Conservation (phyloP, 768 basidiomycete genomes). For the Phaffia australis region DNA sequence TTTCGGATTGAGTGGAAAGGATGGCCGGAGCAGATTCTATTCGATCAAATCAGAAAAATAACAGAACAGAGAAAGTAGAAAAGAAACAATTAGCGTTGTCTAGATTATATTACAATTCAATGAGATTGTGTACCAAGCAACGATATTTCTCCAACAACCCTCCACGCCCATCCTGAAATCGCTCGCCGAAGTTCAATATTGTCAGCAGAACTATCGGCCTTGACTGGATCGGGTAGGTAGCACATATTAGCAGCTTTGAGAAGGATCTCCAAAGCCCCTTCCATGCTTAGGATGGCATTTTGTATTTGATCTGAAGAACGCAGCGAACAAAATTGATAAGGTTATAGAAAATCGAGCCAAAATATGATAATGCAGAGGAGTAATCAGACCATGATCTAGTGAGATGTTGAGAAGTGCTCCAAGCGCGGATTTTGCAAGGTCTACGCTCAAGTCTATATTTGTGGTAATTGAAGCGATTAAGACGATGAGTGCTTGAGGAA, state of each 20-base stretch:
- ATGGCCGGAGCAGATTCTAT: neutral
- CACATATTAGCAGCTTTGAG: constrained; percentile 56
- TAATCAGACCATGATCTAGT: constrained; percentile 57
- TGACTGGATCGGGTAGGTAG: constrained; percentile 59
- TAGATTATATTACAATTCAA: neutral
- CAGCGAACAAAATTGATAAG: neutral
- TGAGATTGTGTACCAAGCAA: constrained; percentile 3
- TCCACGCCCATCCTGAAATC: constrained; percentile 16
- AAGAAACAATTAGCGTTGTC: neutral
- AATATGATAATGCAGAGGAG: neutral
- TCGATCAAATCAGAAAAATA: no score
- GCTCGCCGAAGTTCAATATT: constrained; percentile 7
- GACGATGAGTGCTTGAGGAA: constrained; percentile 15
- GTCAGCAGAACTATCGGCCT: constrained; percentile 39
- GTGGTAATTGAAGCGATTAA: constrained; percentile 5
- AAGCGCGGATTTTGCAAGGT: constrained; percentile 61
- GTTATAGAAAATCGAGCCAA: neutral
- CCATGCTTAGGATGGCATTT: constrained; percentile 54
- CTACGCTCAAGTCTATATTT: constrained; percentile 2
- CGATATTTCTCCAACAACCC: constrained; percentile 11
- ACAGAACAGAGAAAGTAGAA: neutral
- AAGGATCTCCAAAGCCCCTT: constrained; percentile 53
- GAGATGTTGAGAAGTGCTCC: constrained; percentile 69
- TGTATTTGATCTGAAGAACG: constrained; percentile 54
- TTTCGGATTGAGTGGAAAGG: neutral